Percentiles rank a stretch among this genome's conserved stretches.
These are phyloP conservation scores for Entrophospora sp. DNA, from an alignment of 192 early-diverging fungal genomes.

Conservation along the genomic window DNA sequence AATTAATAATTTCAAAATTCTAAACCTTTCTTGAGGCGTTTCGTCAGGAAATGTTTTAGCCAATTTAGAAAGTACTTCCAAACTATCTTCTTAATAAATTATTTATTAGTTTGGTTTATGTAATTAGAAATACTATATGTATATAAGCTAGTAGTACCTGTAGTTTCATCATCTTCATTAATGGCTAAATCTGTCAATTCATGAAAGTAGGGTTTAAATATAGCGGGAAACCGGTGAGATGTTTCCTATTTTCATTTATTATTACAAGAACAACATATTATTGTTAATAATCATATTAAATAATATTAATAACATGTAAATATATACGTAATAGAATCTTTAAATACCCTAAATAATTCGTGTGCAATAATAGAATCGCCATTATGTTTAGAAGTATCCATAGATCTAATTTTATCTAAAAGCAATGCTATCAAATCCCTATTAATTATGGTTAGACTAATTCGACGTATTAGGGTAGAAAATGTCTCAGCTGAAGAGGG, in stretches of 20 bases:
- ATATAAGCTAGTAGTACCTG: too few relatives aligned
- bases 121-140: neutral
- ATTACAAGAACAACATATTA: neutral
- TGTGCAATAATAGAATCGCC: conserved; percentile 33
- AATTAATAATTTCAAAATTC: too few relatives aligned
- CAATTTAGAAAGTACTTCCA: conserved; percentile 61
- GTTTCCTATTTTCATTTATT: conserved; percentile 27
- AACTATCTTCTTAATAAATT: too few relatives aligned
- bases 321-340: too few relatives aligned
- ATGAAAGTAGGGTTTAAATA: conserved; percentile 42
- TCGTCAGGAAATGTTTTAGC: conserved; percentile 49
- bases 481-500: conserved; percentile 62
- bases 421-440: conserved; percentile 53
- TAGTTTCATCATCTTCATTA: conserved; percentile 28
- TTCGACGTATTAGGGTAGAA: conserved; percentile 58
- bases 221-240: conserved; percentile 42
- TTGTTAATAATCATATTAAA: neutral
- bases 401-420: conserved; percentile 35
- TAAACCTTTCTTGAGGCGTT: conserved; percentile 17
- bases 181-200: conserved; percentile 39
- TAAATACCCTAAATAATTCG: conserved; percentile 40
- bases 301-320: neutral
- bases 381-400: too few relatives aligned
- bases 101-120: too few relatives aligned
- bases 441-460: conserved; percentile 66